Evolutionary conservation across 2,329 filamentous ascomycete species (phyloP), one percentile per base, ranked within the genome.

Genomic region (Diplodia scrobiculata): DNA sequence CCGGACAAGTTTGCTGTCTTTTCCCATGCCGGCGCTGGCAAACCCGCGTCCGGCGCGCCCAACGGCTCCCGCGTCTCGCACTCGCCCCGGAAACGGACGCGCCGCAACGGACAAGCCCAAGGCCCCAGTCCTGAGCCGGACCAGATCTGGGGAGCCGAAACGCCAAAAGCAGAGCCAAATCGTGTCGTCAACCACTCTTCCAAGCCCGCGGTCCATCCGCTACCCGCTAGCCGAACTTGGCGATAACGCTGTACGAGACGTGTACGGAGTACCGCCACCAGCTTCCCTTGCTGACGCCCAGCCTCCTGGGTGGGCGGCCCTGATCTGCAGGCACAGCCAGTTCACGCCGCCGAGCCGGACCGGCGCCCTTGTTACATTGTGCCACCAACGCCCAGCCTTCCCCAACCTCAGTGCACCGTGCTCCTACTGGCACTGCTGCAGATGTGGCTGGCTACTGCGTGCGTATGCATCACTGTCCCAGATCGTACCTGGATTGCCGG

Each of bases 161-260:
- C 13, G 27, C n/a, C 36, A 32, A 59, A 59, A 48, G 2, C 29
- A 62, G 51, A 36, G 41, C 29, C n/a, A 50, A 50, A 25, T 62
- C 45, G 48, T 50, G 41, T 27, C 58, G 58, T 62, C 58, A 62
- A 62, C 19, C 21, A 50, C 41, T 45, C 19, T 19, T 34, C 25
- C 38, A 7, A 32, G 14, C 36, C 55, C n/a, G 25, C 21, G 21
- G 55, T 5, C 17, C 38, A 17, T n/a, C 11, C 38, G 25, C n/a
- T 59, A 29, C 9, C 55, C 38, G 38, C 38, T 47, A 59, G 38
- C 55, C 55, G 3, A 47, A 48, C 38, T 34, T 60, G 38, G 55
- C 55, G 38, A 48, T n/a, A 60, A 48, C 55, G 4, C 14, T 60
- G n/a, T 34, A 60, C 38, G 38, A 59, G 25, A 59, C 54, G 3